Evolutionary conservation across 768 basidiomycete genomes (phyloP).

Genomic region (Calocybe gangraenosa): DNA sequence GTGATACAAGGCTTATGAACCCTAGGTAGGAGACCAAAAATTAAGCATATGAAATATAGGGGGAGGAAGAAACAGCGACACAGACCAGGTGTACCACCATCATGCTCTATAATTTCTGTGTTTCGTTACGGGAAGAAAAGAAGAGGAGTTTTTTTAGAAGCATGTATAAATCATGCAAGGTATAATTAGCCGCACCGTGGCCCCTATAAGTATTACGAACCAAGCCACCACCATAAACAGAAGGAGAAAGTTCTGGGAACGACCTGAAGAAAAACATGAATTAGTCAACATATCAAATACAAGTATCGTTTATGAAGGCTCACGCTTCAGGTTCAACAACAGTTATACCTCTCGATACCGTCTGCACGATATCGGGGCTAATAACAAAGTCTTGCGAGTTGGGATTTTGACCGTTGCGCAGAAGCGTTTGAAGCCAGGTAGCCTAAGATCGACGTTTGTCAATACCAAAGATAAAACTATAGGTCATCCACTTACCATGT

Average conservation of each 20-base stretch:
- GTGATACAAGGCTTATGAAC: constrained; percentile 12
- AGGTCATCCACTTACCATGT: constrained; percentile 18
- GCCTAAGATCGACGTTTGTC: background rate
- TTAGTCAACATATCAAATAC: no score
- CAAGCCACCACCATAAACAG: constrained; percentile 23
- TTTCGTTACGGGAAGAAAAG: background rate
- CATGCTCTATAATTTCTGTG: constrained; percentile 13
- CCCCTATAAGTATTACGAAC: constrained; percentile 16
- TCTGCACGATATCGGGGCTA: background rate
- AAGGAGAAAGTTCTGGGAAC: constrained; percentile 18
- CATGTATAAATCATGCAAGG: background rate
- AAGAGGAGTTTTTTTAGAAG: background rate
- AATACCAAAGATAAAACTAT: no score
- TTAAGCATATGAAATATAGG: background rate
- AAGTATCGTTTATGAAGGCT: background rate
- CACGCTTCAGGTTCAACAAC: constrained; percentile 14
- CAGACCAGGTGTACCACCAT: constrained; percentile 13
- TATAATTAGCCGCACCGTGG: constrained; percentile 7
- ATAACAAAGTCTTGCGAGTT: constrained; percentile 3
- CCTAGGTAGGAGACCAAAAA: constrained; percentile 8
- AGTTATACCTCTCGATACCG: constrained; percentile 16
- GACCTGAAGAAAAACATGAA: background rate
- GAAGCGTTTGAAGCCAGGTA: constrained; percentile 1
- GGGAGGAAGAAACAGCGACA: background rate
- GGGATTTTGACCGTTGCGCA: constrained; percentile 6